Conservation (phyloP, 768 basidiomycete genomes). For the Termitomyces sp. region DNA sequence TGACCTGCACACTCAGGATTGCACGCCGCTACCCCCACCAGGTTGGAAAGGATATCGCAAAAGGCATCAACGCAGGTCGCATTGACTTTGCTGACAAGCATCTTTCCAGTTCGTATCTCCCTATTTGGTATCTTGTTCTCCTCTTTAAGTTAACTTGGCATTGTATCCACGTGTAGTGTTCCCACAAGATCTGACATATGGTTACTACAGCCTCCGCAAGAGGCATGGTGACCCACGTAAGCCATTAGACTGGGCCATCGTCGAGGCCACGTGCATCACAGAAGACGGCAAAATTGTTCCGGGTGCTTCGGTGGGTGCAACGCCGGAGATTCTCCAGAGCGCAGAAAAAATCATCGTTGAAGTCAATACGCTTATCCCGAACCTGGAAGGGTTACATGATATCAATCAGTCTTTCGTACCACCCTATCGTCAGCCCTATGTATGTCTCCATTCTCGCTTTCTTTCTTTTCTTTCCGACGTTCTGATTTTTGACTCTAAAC, state of each 20-base stretch:
- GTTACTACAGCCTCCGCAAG: slow-evolving; percentile 39
- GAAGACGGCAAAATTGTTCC: slow-evolving; percentile 44
- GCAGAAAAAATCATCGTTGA: slow-evolving; percentile 47
- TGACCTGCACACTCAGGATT: slow-evolving; percentile 20
- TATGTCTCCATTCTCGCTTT: slow-evolving; percentile 7
- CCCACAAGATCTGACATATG: slow-evolving; percentile 43
- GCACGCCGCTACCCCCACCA: slow-evolving; percentile 43
- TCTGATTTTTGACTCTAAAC: not conserved
- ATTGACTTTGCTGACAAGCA: slow-evolving; percentile 46
- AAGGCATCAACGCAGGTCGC: slow-evolving; percentile 42
- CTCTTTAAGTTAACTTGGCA: not conserved
- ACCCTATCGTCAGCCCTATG: slow-evolving; percentile 38
- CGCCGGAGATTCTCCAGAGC: slow-evolving; percentile 41
- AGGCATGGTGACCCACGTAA: slow-evolving; percentile 38
- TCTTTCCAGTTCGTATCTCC: slow-evolving; percentile 32
- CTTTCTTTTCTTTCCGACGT: not conserved
- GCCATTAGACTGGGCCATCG: slow-evolving; percentile 44
- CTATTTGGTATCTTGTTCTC: not conserved
- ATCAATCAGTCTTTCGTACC: slow-evolving; percentile 41
- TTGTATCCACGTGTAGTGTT: slow-evolving; percentile 29
- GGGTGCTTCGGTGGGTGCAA: slow-evolving; percentile 42
- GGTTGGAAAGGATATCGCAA: slow-evolving; percentile 42
- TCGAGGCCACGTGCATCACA: slow-evolving; percentile 44
- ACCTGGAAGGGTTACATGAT: slow-evolving; percentile 42
- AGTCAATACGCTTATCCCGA: slow-evolving; percentile 42